Conservation (phyloP, 2,329 filamentous ascomycete genomes). For the Periconia sp. region DNA sequence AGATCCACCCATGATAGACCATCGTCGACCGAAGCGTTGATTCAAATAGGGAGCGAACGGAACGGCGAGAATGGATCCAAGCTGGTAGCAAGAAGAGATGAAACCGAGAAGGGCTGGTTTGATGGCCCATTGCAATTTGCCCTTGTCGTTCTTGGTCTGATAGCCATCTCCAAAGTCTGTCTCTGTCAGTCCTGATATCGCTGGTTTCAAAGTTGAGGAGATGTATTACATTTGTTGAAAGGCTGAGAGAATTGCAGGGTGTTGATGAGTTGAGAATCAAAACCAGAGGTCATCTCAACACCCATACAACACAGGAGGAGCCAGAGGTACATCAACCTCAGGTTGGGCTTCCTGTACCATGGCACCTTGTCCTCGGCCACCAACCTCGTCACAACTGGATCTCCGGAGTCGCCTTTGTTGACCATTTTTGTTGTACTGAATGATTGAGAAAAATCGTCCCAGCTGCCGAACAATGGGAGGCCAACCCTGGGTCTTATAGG, state of each 20-base stretch:
- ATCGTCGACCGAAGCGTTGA: constrained; percentile 53
- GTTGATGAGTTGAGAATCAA: constrained; percentile 42
- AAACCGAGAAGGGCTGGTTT: constrained; percentile 33
- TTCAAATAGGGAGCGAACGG: constrained; percentile 36
- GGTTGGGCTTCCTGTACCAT: constrained; percentile 48
- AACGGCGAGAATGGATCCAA: constrained; percentile 37
- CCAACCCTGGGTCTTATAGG: constrained; percentile 27
- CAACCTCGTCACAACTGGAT: constrained; percentile 48
- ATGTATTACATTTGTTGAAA: constrained; percentile 36
- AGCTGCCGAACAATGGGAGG: constrained; percentile 9
- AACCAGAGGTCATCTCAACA: constrained; percentile 43
- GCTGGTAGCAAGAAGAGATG: constrained; percentile 39
- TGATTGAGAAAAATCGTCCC: constrained; percentile 8
- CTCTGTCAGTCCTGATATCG: constrained; percentile 9
- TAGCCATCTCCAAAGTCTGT: constrained; percentile 35
- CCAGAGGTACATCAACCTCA: constrained; percentile 42
- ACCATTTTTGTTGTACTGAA: constrained; percentile 29
- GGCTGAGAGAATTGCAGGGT: constrained; percentile 37
- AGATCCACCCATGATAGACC: constrained; percentile 61
- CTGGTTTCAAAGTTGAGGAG: too few relatives aligned
- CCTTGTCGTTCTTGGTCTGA: constrained; percentile 15
- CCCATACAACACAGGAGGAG: constrained; percentile 42
- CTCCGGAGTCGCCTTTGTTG: constrained; percentile 20
- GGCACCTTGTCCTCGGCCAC: constrained; percentile 44
- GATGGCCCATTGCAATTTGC: constrained; percentile 15